These are phyloP conservation scores for Willaertia magna DNA, from an alignment of 208 protist species.

Conservation along the genomic window DNA sequence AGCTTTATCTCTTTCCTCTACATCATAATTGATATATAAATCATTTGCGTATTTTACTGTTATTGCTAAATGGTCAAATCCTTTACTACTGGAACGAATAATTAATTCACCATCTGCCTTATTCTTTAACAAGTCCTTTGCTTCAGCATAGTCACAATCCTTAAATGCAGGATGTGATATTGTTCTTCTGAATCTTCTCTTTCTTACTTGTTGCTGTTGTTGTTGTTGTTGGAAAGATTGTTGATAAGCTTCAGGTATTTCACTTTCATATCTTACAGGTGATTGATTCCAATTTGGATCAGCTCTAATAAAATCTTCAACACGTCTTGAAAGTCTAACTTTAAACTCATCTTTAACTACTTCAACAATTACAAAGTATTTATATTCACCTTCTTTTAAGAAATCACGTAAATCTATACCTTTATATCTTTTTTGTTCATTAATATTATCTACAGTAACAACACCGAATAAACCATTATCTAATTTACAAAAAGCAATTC, in stretches of 20 bases:
- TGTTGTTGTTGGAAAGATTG: background rate
- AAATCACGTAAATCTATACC: background rate
- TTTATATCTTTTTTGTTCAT: background rate
- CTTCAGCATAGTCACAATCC: slow-evolving; percentile 12
- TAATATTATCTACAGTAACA: background rate
- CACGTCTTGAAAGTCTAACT: background rate
- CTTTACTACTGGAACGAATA: slow-evolving; percentile 20
- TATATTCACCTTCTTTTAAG: background rate
- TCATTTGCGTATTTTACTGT: slow-evolving; percentile 21
- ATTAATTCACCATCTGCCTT: slow-evolving; percentile 17
- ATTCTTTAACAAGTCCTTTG: slow-evolving; percentile 1
- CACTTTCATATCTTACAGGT: too few relatives aligned
- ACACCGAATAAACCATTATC: slow-evolving; percentile 24
- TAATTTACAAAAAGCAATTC: slow-evolving; percentile 13
- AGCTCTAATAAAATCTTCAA: too few relatives aligned
- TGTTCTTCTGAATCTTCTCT: slow-evolving; percentile 11
- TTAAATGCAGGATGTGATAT: slow-evolving; percentile 26
- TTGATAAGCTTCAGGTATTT: too few relatives aligned
- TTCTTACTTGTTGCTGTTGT: background rate
- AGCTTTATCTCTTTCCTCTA: slow-evolving; percentile 19
- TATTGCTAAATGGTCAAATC: slow-evolving; percentile 27
- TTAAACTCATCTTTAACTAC: background rate
- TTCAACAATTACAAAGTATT: background rate
- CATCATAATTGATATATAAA: slow-evolving; percentile 18
- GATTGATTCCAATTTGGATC: too few relatives aligned